These are phyloP conservation scores for Paramyrothecium sp. DNA, from an alignment of 2,329 filamentous ascomycete species.

Conservation along the genomic window DNA sequence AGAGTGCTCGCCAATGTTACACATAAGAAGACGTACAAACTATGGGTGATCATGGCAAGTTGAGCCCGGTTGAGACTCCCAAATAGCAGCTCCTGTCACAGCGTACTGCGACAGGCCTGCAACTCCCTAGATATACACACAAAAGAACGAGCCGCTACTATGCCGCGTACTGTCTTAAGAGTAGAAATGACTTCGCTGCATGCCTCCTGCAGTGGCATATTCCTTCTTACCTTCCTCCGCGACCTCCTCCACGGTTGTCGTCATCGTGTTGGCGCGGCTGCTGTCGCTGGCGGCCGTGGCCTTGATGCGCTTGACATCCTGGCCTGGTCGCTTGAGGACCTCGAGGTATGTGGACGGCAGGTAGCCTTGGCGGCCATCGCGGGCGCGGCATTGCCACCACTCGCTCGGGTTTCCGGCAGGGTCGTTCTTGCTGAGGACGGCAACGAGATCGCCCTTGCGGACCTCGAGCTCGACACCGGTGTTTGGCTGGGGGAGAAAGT, in stretches of 20 bases:
- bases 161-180: conserved; percentile 30
- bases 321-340: conserved; percentile 57
- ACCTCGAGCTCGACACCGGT: conserved; percentile 80
- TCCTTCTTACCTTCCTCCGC: conserved; percentile 46
- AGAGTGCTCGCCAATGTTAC: too few relatives aligned
- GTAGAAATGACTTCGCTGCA: conserved; percentile 60
- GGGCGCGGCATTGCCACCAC: conserved; percentile 94
- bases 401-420: conserved; percentile 89
- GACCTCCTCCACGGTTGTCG: conserved; percentile 35
- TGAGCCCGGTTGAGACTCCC: too few relatives aligned
- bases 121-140: too few relatives aligned
- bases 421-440: conserved; percentile 88
- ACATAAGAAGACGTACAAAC: too few relatives aligned
- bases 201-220: conserved; percentile 51
- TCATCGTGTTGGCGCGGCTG: conserved; percentile 48
- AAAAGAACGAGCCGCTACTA: too few relatives aligned
- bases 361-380: conserved; percentile 89
- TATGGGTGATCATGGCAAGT: too few relatives aligned
- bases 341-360: conserved; percentile 89
- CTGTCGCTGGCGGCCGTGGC: conserved; percentile 42
- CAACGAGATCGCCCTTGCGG: conserved; percentile 93
- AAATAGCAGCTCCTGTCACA: too few relatives aligned
- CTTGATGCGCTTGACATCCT: conserved; percentile 52
- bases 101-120: too few relatives aligned
- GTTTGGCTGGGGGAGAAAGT: conserved; percentile 80